A percentile compares a stretch with the other conserved stretches of the same genome.
Conservation (phyloP, 1,284 basidiomycete species). For the Ustilago xerochloae region DNA sequence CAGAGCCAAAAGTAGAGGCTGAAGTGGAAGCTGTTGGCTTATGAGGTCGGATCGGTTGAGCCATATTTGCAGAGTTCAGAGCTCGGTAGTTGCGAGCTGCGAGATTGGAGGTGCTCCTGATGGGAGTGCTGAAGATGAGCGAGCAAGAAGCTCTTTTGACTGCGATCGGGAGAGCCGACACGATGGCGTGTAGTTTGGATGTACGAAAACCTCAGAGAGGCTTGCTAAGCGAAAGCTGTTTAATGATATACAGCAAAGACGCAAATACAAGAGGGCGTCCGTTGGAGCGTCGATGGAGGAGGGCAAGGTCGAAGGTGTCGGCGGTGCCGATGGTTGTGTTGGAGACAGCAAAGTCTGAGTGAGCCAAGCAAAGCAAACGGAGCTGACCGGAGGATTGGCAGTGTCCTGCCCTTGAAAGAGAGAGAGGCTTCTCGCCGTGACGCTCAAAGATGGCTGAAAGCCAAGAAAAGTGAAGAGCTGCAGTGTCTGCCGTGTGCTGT, state of each 20-base stretch:
- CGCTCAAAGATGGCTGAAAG: neutral
- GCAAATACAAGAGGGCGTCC: neutral
- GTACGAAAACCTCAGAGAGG: neutral
- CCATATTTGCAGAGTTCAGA: conserved; percentile 4
- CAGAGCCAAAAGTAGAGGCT: neutral
- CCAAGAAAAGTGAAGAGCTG: neutral
- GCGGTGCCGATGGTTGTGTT: neutral
- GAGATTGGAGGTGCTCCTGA: neutral
- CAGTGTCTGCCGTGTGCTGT: neutral
- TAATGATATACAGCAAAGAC: neutral
- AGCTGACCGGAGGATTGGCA: neutral
- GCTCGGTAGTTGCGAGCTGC: neutral
- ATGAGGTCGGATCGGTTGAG: conserved; percentile 33
- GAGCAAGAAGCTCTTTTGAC: conserved; percentile 19
- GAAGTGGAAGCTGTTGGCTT: conserved; percentile 10
- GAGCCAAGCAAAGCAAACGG: neutral
- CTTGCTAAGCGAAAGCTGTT: neutral
- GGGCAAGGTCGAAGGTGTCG: neutral
- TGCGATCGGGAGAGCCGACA: neutral
- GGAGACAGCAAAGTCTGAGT: neutral
- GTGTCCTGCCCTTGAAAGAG: neutral
- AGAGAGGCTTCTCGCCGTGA: neutral
- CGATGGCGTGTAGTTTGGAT: neutral
- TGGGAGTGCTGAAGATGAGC: neutral
- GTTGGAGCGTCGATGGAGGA: neutral